Evolutionary conservation across 2,329 filamentous ascomycete genomes (phyloP), one percentile per base, ranked within the genome.

Genomic region (Sporothrix brunneoviolacea): DNA sequence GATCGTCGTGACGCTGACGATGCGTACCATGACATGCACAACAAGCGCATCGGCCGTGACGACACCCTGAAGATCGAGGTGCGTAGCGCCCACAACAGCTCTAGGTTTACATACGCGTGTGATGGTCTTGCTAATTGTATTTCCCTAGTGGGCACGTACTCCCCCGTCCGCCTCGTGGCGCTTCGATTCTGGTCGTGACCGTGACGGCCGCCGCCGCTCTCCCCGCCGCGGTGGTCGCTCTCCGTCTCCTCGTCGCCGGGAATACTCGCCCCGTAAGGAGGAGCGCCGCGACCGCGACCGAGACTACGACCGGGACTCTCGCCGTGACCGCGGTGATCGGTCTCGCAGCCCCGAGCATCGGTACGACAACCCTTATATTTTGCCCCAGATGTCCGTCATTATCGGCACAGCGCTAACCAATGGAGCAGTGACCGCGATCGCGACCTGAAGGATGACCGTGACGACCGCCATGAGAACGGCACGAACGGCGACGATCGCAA

Each of bases 1-100:
- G 94, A 91, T 69, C 88, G 91, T 62, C 91, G 93, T 61, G 93
- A 98, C 76, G 91, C 93, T 57, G 93, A 98, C 69, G 93, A 98
- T 73, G 93, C 93, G 42, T 98, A 98, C 68, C 89, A 98, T 69
- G 93, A 98, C 74, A 98, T 98, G 93, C 93, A 98, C 68, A 97
- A 97, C 77, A 96, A 96, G 82, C 89, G 91, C 59, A 90, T 98
- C 61, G 91, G 90, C 42, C 86, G 91, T 56, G 93, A 98, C 65
- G 93, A 98, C 64, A 74, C 95, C 54, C 68, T 98, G 73, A 98
- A 98, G 76, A 97, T 98, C 59, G 93, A 98, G 81, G 93, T 95
- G 72, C 60, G 79, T 24, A 6, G 7, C 49, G n/a, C n/a, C n/a
- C 19, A 24, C 18, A 5, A 13, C 7, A 27, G 2, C 7, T 8